Base-by-base conservation (phyloP, 164 flowering plant genomes). In the Annona cherimola region DNA sequence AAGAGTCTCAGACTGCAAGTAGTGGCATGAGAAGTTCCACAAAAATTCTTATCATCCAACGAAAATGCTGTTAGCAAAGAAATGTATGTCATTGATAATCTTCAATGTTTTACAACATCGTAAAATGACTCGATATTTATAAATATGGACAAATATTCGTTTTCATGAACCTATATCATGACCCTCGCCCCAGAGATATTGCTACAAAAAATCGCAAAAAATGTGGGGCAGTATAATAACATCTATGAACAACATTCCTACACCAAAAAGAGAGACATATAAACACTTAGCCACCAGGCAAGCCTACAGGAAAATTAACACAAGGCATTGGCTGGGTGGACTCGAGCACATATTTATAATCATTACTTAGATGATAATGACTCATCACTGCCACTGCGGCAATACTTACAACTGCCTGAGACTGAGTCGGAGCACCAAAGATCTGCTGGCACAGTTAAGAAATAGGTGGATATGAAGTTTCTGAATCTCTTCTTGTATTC, bases 401-500 rank as follows among this genome's bases (percentile, higher is more conserved):
- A 81, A 20, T 79, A 79, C 55, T 82, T 74, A 71, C 84, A 81
- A 70, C 76, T 80, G 18, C 82, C 80, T 26, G 78, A 72, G 65
- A 83, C 78, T 73, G 63, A 72, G 26, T 81, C 78, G 0, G 81
- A 75, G 80, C 88, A 84, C 90, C 91, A 89, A 64, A 76, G 72
- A 71, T 90, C 96, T 0, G 0, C 35, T 6, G 99, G 99, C 20
- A 93, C 85, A 59, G 89, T 80, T 63, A 89, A 71, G 76, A 93
- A 85, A 75, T 95, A 80, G 0, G 84, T 72, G 1, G 87, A 80
- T 87, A 95, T 89, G 86, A 90, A 93, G 82, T 89, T 93, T 75
- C 97, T 82, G 81, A 93, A 95, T 75, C 99, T 80, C 80, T 86
- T 91, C 80, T 89, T 91, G 83, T 95, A 93, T 78, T 91, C 98